phyloP scores from a whole-genome alignment of 495 filamentous ascomycete genomes.

The Friedmanniomyces endolithicus region DNA sequence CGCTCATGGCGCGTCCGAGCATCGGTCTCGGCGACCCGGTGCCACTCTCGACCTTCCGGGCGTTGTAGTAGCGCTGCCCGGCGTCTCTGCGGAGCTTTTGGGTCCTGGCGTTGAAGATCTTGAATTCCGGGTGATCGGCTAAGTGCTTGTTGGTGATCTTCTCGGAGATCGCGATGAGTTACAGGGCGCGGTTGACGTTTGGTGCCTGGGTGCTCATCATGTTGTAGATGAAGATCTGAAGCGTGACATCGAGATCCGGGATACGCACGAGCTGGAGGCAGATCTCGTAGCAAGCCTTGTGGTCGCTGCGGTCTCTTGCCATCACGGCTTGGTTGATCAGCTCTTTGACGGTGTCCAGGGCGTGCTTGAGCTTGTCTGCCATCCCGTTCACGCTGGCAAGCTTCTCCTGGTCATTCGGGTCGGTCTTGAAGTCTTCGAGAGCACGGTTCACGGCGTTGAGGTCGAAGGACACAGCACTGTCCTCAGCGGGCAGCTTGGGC shows the following conservation, averaged over 20 bases:
- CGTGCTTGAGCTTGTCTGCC: background rate
- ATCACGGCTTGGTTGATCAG: constrained; percentile 1
- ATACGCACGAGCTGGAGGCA: background rate
- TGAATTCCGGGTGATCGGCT: background rate
- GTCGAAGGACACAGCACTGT: background rate
- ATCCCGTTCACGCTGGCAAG: background rate
- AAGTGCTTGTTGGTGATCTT: background rate
- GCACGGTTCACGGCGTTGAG: constrained; percentile 1
- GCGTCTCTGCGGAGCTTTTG: too few species aligned
- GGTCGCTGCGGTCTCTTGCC: background rate
- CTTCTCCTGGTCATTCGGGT: background rate
- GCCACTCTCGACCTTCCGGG: too few species aligned
- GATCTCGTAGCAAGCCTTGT: background rate
- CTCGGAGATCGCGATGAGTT: background rate
- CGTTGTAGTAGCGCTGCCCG: too few species aligned
- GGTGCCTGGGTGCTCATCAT: background rate
- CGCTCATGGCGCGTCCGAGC: too few species aligned
- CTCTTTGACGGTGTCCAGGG: background rate
- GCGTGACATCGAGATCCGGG: background rate
- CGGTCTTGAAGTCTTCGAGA: background rate
- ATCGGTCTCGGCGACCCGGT: too few species aligned
- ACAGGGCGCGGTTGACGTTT: background rate
- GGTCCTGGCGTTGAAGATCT: background rate
- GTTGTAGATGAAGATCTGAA: background rate
- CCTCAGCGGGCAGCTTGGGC: background rate